phyloP scores from a whole-genome alignment of 495 filamentous ascomycete genomes.

The Pseudoneurospora amorphoporcata region DNA sequence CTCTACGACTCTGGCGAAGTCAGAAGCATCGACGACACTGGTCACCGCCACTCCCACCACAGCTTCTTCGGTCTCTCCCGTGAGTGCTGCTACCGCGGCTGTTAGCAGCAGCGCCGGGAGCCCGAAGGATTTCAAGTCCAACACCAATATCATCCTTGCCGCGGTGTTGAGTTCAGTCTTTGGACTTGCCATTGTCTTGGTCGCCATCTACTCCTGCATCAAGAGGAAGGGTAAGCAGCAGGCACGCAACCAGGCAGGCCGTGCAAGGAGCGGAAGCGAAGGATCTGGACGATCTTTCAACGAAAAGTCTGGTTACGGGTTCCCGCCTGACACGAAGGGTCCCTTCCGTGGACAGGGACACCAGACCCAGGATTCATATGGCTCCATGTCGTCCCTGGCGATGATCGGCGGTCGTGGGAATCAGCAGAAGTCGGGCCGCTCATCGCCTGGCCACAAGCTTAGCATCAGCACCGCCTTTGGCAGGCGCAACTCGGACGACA shows the following conservation, averaged over 20 bases:
- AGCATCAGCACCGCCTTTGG: constrained; percentile 40
- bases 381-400: constrained; percentile 45
- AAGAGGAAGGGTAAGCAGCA: constrained; percentile 46
- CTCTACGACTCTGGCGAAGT: constrained; percentile 12
- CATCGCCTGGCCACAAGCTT: constrained; percentile 28
- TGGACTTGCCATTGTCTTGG: constrained; percentile 59
- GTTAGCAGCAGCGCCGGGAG: constrained; percentile 11
- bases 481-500: constrained; percentile 31
- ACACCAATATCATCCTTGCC: constrained; percentile 50
- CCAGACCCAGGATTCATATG: constrained; percentile 32
- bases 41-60: constrained; percentile 15
- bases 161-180: constrained; percentile 70
- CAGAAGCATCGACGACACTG: constrained; percentile 26
- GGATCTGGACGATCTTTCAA: constrained; percentile 37
- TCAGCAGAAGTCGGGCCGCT: constrained; percentile 29
- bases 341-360: constrained; percentile 42
- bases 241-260: constrained; percentile 34
- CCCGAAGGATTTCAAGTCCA: neutral
- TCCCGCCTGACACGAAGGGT: constrained; percentile 42
- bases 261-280: constrained; percentile 40
- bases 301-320: constrained; percentile 41
- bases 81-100: neutral
- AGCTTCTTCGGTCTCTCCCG: neutral
- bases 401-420: constrained; percentile 42
- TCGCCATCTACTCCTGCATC: constrained; percentile 56